These are phyloP conservation scores for rapeseed (Brassica napus) DNA, from an alignment of 345 rosid genomes.

Conservation along the genomic window DNA sequence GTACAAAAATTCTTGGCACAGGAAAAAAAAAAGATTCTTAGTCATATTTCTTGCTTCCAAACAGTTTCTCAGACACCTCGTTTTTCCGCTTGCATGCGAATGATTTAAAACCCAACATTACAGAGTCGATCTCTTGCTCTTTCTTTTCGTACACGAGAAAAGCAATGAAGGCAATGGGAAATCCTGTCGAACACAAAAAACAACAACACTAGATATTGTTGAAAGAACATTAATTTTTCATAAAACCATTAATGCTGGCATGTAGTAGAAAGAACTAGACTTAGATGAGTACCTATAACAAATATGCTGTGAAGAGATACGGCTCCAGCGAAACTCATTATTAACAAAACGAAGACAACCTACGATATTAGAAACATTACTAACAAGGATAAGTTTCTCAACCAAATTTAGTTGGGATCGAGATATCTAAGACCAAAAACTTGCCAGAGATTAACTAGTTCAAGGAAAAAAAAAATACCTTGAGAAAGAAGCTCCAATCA, in stretches of 20 bases:
- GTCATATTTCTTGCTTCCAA: constrained; percentile 49
- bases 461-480: constrained; percentile 49
- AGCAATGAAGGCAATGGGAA: constrained; percentile 58
- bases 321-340: constrained; percentile 64
- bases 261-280: not conserved
- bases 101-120: constrained; percentile 47
- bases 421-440: constrained; percentile 5
- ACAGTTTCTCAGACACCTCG: constrained; percentile 45
- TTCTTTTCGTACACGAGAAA: constrained; percentile 62
- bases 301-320: constrained; percentile 59
- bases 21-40: constrained; percentile 19
- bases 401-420: not conserved
- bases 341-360: constrained; percentile 57
- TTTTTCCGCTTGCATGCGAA: constrained; percentile 51
- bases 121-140: constrained; percentile 65
- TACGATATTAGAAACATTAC: constrained; percentile 42
- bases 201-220: constrained; percentile 6
- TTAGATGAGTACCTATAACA: constrained; percentile 51
- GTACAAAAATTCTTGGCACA: not conserved
- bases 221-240: not conserved
- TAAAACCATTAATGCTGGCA: not conserved
- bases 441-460: constrained; percentile 3
- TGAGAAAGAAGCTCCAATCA: constrained; percentile 71
- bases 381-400: not conserved
- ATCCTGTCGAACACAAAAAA: constrained; percentile 48